Evolutionary conservation across 768 basidiomycete genomes (phyloP), one percentile per base, ranked within the genome.

Genomic region (Mycena capillaripes): DNA sequence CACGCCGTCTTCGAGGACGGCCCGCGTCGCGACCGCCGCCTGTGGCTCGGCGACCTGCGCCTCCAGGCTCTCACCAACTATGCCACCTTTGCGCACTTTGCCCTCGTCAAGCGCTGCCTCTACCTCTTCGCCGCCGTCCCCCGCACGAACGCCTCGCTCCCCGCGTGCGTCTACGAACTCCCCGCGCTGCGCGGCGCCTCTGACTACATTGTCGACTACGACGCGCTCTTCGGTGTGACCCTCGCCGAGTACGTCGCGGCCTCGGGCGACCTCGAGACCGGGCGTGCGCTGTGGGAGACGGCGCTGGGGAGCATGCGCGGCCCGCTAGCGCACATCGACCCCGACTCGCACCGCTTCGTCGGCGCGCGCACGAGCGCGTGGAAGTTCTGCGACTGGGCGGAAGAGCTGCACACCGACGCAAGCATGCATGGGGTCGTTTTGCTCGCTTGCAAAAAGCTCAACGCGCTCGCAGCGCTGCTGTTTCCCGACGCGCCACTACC

Each of bases 371-470:
- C 59, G 25, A 27, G 59, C 59, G 59, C 40, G 27, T 60, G 59
- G 59, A 60, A 60, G 59, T 60, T 60, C 59, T 60, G 59, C 59
- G 40, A 44, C 59, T 60, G 59, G 40, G 59, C 59, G 29, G 59
- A 60, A 30, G 42, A 60, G 25, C 59, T 60, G 59, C 59, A 44
- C 59, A 60, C 40, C 40, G 59, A 60, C 59, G 59, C 59, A 9
- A 29, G 40, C 42, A 44, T 60, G 42, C 59, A 60, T 12, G 59
- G 59, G 23, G 59, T 60, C 42, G 59, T 60, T 19, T 21, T 60
- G 19, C 59, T 44, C 25, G 59, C 42, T 8, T 60, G 59, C 59
- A 60, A 42, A 42, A 60, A 44, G 59, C 23, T 60, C 40, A 44
- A 44, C 59, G 25, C 42, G 59, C 57, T 60, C 59, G 38, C 59